Conservation (phyloP, 345 rosid species). For the Dipteronia sinensis region DNA sequence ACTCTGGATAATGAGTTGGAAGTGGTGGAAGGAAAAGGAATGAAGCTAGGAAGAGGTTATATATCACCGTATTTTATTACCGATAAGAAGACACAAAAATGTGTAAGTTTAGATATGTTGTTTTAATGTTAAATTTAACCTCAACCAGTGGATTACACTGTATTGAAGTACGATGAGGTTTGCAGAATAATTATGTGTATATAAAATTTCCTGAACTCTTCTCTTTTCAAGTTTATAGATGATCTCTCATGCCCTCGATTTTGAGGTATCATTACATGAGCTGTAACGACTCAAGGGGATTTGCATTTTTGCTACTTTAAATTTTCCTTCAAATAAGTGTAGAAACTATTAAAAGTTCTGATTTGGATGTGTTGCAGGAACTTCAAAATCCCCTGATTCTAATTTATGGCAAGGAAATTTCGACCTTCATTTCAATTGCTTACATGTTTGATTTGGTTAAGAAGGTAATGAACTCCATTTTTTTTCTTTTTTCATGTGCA, state of each 20-base stretch:
- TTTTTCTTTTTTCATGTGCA: slow-evolving; percentile 7
- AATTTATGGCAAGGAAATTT: slow-evolving; percentile 82
- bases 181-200: background rate
- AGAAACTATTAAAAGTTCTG: background rate
- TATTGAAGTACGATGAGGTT: slow-evolving; percentile 5
- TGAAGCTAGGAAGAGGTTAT: slow-evolving; percentile 94
- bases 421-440: slow-evolving; percentile 65
- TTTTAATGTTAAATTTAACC: background rate
- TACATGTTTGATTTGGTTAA: slow-evolving; percentile 72
- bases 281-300: background rate
- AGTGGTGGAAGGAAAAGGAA: slow-evolving; percentile 75
- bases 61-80: slow-evolving; percentile 89
- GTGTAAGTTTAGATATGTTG: slow-evolving; percentile 52
- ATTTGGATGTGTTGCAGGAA: slow-evolving; percentile 56
- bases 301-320: background rate
- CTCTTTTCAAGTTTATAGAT: background rate
- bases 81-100: slow-evolving; percentile 87
- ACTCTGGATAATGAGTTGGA: slow-evolving; percentile 83
- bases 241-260: background rate
- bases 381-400: slow-evolving; percentile 91
- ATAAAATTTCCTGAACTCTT: background rate
- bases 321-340: background rate
- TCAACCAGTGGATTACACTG: background rate
- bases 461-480: slow-evolving; percentile 36
- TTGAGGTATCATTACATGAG: background rate